Evolutionary conservation across 2,329 filamentous ascomycete species (phyloP).

Genomic region (Claviceps sp.): DNA sequence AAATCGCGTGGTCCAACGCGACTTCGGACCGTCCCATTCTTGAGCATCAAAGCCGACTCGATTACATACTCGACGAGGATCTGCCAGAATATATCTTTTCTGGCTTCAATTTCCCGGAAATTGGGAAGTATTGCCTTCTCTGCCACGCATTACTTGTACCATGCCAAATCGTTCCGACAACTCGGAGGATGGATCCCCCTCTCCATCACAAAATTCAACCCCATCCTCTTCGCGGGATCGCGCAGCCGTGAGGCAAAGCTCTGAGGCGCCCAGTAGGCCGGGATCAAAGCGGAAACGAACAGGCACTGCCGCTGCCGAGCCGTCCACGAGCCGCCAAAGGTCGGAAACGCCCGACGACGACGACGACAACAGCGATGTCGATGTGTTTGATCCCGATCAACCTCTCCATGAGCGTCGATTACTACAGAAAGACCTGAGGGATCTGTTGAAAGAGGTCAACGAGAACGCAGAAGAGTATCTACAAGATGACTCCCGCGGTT

Average conservation of each 20-base stretch:
- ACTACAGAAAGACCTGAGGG: conserved; percentile 56
- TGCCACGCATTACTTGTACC: not conserved
- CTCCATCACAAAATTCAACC: conserved; percentile 10
- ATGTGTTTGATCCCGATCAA: conserved; percentile 72
- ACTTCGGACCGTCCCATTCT: not conserved
- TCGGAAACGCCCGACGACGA: conserved; percentile 6
- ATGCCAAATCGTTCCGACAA: conserved; percentile 15
- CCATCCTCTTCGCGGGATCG: conserved; percentile 10
- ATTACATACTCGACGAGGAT: not conserved
- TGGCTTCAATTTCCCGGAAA: too few species aligned
- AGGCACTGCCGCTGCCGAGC: conserved; percentile 11
- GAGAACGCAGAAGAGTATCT: conserved; percentile 67
- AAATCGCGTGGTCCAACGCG: not conserved
- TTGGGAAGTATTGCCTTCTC: not conserved
- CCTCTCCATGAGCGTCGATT: conserved; percentile 57
- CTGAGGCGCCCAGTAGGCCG: conserved; percentile 11
- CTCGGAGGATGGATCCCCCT: conserved; percentile 8
- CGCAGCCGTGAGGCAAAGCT: conserved; percentile 15
- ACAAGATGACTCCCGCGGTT: conserved; percentile 47
- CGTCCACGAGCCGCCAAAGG: conserved; percentile 12
- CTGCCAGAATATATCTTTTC: too few species aligned
- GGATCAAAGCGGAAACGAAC: conserved; percentile 21
- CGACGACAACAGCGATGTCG: conserved; percentile 12
- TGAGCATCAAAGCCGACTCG: not conserved
- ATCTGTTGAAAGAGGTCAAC: conserved; percentile 43